Conservation (phyloP, 441 rosid species). For the Jatropha multifida region DNA sequence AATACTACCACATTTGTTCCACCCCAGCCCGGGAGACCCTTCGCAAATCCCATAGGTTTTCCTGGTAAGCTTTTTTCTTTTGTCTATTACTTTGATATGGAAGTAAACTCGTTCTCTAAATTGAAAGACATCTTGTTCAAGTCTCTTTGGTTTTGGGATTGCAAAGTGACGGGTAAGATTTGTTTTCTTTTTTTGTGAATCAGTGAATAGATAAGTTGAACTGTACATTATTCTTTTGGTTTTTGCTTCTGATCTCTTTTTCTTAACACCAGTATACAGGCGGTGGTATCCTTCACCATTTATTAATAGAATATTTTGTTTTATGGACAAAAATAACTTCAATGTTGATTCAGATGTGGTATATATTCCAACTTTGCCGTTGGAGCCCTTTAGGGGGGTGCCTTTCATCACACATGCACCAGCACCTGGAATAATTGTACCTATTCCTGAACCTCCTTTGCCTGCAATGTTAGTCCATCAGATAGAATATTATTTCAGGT, state of each 20-base stretch:
- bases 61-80: slow-evolving; percentile 44
- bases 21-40: slow-evolving; percentile 49
- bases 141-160: neutral
- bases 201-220: neutral
- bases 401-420: slow-evolving; percentile 38
- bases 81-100: neutral
- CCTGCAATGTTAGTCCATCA: slow-evolving; percentile 51
- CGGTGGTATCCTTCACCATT: neutral
- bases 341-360: slow-evolving; percentile 46
- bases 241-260: neutral
- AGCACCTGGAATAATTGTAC: slow-evolving; percentile 40
- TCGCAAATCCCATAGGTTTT: slow-evolving; percentile 49
- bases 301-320: neutral
- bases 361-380: slow-evolving; percentile 36
- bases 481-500: slow-evolving; percentile 92
- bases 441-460: slow-evolving; percentile 53
- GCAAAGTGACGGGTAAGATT: neutral
- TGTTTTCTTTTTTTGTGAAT: neutral
- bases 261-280: neutral
- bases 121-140: neutral
- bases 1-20: slow-evolving; percentile 52
- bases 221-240: neutral
- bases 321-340: neutral
- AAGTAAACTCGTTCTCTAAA: neutral
- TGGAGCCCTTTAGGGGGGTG: slow-evolving; percentile 46